These are phyloP conservation scores for Eimeria sp. DNA, from an alignment of 169 alveolate species.

Conservation along the genomic window DNA sequence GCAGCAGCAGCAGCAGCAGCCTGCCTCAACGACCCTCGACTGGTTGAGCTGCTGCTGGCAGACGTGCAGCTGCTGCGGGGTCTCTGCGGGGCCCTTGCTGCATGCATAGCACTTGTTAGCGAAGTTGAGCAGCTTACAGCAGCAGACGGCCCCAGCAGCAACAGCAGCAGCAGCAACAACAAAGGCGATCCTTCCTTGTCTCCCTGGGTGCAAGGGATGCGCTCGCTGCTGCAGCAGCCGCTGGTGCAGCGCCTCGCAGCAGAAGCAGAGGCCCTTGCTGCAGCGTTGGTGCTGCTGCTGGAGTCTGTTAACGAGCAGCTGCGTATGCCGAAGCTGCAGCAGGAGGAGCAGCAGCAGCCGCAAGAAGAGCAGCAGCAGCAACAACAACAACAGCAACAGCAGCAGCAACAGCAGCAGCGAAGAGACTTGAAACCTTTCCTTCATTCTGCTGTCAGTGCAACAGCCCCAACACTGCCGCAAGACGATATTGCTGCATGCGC, in stretches of 20 bases:
- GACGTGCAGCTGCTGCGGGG: conserved; percentile 46
- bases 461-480: conserved; percentile 41
- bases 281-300: conserved; percentile 26
- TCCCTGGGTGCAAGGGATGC: background rate
- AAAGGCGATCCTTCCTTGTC: background rate
- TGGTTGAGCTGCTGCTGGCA: conserved; percentile 34
- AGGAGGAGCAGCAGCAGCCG: background rate
- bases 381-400: background rate
- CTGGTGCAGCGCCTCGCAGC: conserved; percentile 43
- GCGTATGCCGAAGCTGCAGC: conserved; percentile 40
- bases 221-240: conserved; percentile 16
- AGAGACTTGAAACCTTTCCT: conserved; percentile 30
- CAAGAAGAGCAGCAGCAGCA: background rate
- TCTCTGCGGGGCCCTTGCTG: conserved; percentile 6
- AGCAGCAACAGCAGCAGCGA: conserved; percentile 1
- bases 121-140: conserved; percentile 1
- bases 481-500: conserved; percentile 63
- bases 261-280: conserved; percentile 5
- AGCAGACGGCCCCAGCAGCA: background rate
- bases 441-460: conserved; percentile 17
- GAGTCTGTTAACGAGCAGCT: background rate
- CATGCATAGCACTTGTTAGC: background rate
- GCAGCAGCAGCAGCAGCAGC: background rate
- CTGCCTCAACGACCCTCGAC: background rate
- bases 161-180: conserved; percentile 28